phyloP scores from a whole-genome alignment of 1,284 basidiomycete species.

The Leccinum subrobustum region DNA sequence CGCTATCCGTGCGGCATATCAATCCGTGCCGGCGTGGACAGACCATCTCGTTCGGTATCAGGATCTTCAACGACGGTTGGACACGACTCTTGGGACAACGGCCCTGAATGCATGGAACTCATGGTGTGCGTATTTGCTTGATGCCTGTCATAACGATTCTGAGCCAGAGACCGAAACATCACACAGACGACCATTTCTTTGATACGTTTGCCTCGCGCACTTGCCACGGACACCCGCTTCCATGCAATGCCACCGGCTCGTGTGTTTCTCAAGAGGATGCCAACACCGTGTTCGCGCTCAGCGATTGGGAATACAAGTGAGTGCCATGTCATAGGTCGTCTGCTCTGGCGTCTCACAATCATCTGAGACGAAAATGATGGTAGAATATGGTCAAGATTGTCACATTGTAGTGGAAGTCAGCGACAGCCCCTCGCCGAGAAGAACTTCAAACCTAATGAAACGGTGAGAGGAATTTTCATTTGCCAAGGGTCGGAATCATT shows the following conservation, averaged over 20 bases:
- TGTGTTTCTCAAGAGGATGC: constrained; percentile 48
- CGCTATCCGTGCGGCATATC: constrained; percentile 42
- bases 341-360: constrained; percentile 4
- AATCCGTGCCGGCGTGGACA: constrained; percentile 49
- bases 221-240: constrained; percentile 47
- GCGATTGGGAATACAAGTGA: constrained; percentile 53
- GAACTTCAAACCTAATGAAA: not conserved
- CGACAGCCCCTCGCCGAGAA: not conserved
- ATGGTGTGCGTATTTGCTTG: constrained; percentile 37
- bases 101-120: constrained; percentile 45
- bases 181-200: constrained; percentile 44
- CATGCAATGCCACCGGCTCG: constrained; percentile 44
- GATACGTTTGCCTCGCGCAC: constrained; percentile 52
- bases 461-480: not conserved
- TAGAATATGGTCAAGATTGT: not conserved
- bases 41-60: constrained; percentile 45
- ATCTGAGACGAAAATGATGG: not conserved
- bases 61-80: constrained; percentile 42
- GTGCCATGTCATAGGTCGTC: constrained; percentile 10
- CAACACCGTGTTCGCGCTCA: constrained; percentile 39
- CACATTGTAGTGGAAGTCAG: not conserved
- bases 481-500: not conserved
- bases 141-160: not conserved
- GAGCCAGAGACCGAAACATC: not conserved
- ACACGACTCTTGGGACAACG: constrained; percentile 45